A percentile compares a stretch with the other conserved stretches of the same genome.
phyloP scores from a whole-genome alignment of 1,284 basidiomycete species.

The Puccinia hordei region DNA sequence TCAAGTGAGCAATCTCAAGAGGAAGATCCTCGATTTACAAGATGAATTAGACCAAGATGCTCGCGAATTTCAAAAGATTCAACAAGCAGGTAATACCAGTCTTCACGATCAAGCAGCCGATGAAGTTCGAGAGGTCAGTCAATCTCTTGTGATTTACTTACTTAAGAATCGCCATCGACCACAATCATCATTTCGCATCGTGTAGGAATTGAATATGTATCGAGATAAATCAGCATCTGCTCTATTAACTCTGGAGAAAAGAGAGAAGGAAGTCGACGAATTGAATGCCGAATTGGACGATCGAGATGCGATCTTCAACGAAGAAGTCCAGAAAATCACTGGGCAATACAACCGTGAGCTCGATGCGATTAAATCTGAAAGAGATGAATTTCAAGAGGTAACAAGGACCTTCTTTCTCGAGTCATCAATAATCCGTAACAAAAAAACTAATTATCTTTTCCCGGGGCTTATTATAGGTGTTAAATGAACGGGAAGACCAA shows the following conservation, averaged over 20 bases:
- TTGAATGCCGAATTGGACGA: constrained; percentile 60
- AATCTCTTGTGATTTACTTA: neutral
- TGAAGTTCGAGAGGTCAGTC: constrained; percentile 42
- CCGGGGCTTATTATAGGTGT: constrained; percentile 60
- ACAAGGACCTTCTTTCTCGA: constrained; percentile 40
- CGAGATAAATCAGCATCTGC: constrained; percentile 60
- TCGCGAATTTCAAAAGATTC: constrained; percentile 44
- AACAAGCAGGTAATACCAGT: constrained; percentile 23
- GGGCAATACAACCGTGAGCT: constrained; percentile 60
- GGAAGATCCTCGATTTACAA: constrained; percentile 59
- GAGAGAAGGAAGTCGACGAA: constrained; percentile 61
- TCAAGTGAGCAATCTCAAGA: constrained; percentile 56
- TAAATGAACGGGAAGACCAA: constrained; percentile 74
- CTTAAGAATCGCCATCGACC: neutral
- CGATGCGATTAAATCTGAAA: constrained; percentile 58
- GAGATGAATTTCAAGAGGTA: constrained; percentile 60
- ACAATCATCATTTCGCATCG: neutral
- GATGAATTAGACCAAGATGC: constrained; percentile 55
- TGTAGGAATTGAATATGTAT: constrained; percentile 58
- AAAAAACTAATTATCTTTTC: neutral
- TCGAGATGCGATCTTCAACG: constrained; percentile 55
- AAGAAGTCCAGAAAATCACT: constrained; percentile 59
- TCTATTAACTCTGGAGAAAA: constrained; percentile 59
- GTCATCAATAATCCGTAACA: neutral
- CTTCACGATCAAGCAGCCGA: constrained; percentile 25